phyloP scores from a whole-genome alignment of 2,329 filamentous ascomycete genomes.

The Aspergillaceae sp. region DNA sequence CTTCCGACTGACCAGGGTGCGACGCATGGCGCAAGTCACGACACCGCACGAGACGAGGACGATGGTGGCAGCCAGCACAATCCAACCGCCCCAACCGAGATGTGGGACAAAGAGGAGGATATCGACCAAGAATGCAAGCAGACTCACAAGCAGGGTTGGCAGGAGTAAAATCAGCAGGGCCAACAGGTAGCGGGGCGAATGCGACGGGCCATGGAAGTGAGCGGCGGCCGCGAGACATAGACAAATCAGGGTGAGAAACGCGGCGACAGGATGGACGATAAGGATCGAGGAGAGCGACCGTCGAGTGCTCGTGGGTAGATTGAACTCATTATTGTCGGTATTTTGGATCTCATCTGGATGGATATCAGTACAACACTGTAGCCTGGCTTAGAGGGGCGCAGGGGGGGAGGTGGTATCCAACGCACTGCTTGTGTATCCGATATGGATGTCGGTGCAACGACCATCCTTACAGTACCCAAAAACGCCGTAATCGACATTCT shows the following conservation, averaged over 20 bases:
- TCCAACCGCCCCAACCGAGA: constrained; percentile 86
- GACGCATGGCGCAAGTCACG: constrained; percentile 88
- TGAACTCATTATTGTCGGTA: constrained; percentile 44
- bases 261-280: constrained; percentile 86
- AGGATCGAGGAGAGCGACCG: constrained; percentile 76
- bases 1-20: constrained; percentile 83
- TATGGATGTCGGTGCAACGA: constrained; percentile 61
- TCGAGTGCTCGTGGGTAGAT: constrained; percentile 55
- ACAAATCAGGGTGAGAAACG: constrained; percentile 75
- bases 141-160: constrained; percentile 70
- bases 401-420: constrained; percentile 5
- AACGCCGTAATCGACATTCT: constrained; percentile 76
- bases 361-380: too few relatives aligned
- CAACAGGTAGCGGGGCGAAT: constrained; percentile 82
- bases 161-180: constrained; percentile 78
- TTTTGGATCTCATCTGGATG: constrained; percentile 28
- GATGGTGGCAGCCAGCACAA: constrained; percentile 82
- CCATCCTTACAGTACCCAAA: constrained; percentile 72
- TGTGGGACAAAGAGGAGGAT: constrained; percentile 92
- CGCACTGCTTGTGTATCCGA: constrained; percentile 82
- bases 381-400: too few relatives aligned
- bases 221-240: constrained; percentile 69
- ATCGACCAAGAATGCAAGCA: constrained; percentile 86
- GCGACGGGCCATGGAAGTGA: constrained; percentile 78
- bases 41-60: constrained; percentile 73